phyloP scores from a whole-genome alignment of 2,329 filamentous ascomycete genomes.

The Colletotrichum cordylinicola region DNA sequence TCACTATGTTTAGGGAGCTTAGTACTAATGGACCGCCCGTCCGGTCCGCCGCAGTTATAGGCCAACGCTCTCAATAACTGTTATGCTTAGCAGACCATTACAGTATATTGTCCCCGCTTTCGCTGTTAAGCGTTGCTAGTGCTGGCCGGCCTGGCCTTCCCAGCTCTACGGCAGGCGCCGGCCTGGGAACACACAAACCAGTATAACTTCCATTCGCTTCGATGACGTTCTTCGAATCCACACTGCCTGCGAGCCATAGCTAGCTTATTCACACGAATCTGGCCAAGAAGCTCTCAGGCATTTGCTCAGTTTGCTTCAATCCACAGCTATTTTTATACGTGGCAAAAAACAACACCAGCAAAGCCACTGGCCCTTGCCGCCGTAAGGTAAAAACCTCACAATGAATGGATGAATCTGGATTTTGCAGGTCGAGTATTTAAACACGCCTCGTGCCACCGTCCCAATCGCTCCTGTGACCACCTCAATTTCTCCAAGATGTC shows the following conservation, averaged over 20 bases:
- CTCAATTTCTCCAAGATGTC: not conserved
- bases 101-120: no score
- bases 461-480: not conserved
- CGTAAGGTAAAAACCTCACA: not conserved
- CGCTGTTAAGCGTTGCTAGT: no score
- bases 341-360: not conserved
- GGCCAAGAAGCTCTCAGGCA: not conserved
- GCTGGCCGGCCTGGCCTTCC: no score
- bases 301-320: not conserved
- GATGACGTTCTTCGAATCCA: not conserved
- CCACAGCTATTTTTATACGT: not conserved
- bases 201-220: not conserved
- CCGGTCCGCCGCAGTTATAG: no score
- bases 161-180: not conserved
- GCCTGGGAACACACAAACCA: not conserved
- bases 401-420: not conserved
- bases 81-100: no score
- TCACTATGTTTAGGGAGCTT: no score
- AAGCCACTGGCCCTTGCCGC: not conserved
- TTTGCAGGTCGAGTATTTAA: not conserved
- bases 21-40: no score
- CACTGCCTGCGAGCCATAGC: not conserved
- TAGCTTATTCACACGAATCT: not conserved
- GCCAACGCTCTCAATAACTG: no score
- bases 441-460: not conserved